Evolutionary conservation across 805 yeast species (phyloP).

Genomic region (Candida wancherniae): DNA sequence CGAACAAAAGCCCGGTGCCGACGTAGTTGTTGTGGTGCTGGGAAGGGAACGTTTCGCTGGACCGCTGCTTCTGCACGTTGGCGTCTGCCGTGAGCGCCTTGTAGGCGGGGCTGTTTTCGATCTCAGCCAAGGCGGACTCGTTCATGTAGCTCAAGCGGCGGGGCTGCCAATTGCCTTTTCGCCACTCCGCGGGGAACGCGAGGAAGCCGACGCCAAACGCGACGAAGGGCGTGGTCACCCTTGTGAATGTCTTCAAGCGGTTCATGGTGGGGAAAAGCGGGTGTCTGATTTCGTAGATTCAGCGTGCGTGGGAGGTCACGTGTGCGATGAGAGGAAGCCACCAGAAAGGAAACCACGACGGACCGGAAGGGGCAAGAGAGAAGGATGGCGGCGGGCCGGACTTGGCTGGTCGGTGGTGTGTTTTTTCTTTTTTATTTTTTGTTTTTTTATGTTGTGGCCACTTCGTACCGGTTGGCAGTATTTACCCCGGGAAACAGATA

Average conservation of each 20-base stretch:
- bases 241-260: conserved; percentile 9
- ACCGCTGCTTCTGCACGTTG: conserved; percentile 5
- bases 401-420: too few species aligned
- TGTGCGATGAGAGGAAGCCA: too few species aligned
- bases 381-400: too few species aligned
- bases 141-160: conserved; percentile 13
- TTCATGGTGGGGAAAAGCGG: conserved; percentile 4
- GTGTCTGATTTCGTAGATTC: too few species aligned
- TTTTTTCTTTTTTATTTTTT: too few species aligned
- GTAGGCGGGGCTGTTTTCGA: conserved; percentile 33
- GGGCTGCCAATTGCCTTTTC: conserved; percentile 11
- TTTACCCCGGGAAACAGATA: too few species aligned
- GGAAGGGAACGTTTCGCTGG: conserved; percentile 39
- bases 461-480: too few species aligned
- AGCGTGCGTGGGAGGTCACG: too few species aligned
- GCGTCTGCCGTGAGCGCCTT: conserved; percentile 6
- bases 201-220: conserved; percentile 17
- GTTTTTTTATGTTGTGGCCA: too few species aligned
- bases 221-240: conserved; percentile 12
- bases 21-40: conserved; percentile 62
- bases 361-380: too few species aligned
- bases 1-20: conserved; percentile 66
- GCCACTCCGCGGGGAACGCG: conserved; percentile 18
- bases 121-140: conserved; percentile 22
- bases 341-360: too few species aligned